Evolutionary conservation across 805 yeast species (phyloP), one percentile per base, ranked within the genome.

Genomic region (Lachancea mirantina): DNA sequence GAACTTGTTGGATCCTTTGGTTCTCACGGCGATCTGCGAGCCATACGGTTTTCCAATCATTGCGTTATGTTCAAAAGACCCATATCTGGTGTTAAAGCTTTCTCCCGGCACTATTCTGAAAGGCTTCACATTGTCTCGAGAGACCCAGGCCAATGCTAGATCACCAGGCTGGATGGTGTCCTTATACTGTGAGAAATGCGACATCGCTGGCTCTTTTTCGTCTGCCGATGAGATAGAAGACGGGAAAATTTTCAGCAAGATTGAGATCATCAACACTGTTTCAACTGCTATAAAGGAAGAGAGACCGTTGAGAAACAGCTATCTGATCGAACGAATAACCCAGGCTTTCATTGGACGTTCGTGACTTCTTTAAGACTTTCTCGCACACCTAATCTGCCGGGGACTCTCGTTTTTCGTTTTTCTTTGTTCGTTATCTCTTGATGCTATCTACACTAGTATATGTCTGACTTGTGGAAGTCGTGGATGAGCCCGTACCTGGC

Each of bases 11-110:
- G 43, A 38, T 0, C 88, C 94, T 40, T 73, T 74, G 5, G 75
- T 68, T 13, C 83, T 72, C 9, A 70, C 61, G 3, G 87, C 72
- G 49, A 89, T 74, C 53, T 92, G 99, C 0, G 84, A 68, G 1
- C 99, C 99, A 58, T 72, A 89, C 39, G 66, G 69, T 50, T 71
- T 61, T 4, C 94, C 95, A 36, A 92, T 75, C 83, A 92, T 87
- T 19, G 71, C 64, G 28, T 70, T 67, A 52, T 88, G 96, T n/a
- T 78, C 83, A 57, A 84, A 92, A 11, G 80, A 68, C 9, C 99
- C 99, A 57, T 78, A 92, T 39, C 95, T 66, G 6, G 97, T 88
- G 52, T 87, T 83, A 42, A 92, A 65, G 3, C 61, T 57, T 23
- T 72, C 80, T 5, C 78, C 85, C 13, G 62, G 49, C 23, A 67